Evolutionary conservation across 495 filamentous ascomycete species (phyloP).

Genomic region (Annulohypoxylon nitens): DNA sequence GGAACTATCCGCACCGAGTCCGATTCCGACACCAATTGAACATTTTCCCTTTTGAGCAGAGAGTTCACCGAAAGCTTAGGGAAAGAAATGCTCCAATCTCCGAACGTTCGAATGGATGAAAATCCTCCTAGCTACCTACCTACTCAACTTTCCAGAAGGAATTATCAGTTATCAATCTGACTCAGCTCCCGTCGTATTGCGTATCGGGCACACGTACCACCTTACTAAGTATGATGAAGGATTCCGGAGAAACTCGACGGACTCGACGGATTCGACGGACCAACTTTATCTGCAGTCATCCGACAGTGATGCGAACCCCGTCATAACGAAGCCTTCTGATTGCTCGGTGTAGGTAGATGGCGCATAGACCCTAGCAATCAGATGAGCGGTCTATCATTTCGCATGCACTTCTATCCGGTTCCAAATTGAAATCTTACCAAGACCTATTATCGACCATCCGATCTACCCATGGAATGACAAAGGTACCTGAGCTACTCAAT

Average conservation of each 20-base stretch:
- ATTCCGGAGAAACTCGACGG: slow-evolving; percentile 34
- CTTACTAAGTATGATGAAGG: neutral
- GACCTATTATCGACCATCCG: too few species aligned
- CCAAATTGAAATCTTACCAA: too few species aligned
- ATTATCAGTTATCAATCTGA: slow-evolving; percentile 18
- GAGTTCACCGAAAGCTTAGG: slow-evolving; percentile 15
- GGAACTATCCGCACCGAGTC: neutral
- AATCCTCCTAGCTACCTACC: neutral
- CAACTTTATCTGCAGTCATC: slow-evolving; percentile 29
- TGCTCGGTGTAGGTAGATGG: slow-evolving; percentile 7
- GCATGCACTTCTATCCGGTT: neutral
- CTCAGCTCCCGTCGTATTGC: slow-evolving; percentile 20
- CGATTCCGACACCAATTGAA: neutral
- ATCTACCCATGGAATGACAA: too few species aligned
- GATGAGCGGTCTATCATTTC: neutral
- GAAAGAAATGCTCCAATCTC: slow-evolving; percentile 8
- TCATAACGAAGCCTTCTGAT: neutral
- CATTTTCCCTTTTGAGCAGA: neutral
- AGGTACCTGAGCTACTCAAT: too few species aligned
- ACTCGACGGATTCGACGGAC: slow-evolving; percentile 21
- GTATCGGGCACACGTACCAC: neutral
- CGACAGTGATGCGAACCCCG: slow-evolving; percentile 3
- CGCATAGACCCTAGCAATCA: neutral
- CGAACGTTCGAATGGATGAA: slow-evolving; percentile 1
- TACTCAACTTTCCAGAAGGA: neutral